Base-by-base conservation (phyloP, 495 filamentous ascomycete species). In the Sporormia fimetaria region DNA sequence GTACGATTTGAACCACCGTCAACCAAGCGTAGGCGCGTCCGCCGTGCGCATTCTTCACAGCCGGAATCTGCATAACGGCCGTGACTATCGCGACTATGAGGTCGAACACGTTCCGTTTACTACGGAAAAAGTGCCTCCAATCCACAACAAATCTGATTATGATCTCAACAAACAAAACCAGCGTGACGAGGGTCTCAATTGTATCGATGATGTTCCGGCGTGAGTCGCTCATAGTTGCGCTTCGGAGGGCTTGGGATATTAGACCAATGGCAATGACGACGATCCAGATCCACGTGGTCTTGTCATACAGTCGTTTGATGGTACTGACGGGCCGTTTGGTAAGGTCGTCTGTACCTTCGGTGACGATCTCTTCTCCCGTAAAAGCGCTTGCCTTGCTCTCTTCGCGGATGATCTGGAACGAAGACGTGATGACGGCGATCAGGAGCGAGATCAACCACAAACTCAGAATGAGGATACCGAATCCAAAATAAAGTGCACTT, bases 381-480 rank as follows among this genome's bases (percentile, higher is more conserved):
- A 99, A 99, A 6, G 90, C 87, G 62, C 87, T 94, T 30, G 78
- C 76, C 59, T 82, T 83, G 63, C 86, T 92, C 59, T 99, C 90
- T 62, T 99, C 90, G 46, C 90, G 75, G 50, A 96, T 99, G 47
- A 99, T 83, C 60, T 99, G 92, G 57, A 99, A 96, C 6, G 90
- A 94, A 16, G 88, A 90, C 0, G 90, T 99, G 54, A 99, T 99
- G 41, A 99, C 92, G 8, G 90, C 90, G 57, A 99, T 90, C 18
- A 99, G 68, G 64, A 99, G 73, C 61, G 94, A 95, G 42, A 88
- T 85, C 55, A 99, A 71, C 90, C 90, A 99, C 23, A 99, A 69
- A 64, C 80, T 90, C 71, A 99, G 73, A 54, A 99, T 84, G 30
- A 99, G 76, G 55, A 94, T 80, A 1, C 83, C 86, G 42, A 70